Conservation (phyloP, 768 basidiomycete genomes). For the Amanita muscaria region DNA sequence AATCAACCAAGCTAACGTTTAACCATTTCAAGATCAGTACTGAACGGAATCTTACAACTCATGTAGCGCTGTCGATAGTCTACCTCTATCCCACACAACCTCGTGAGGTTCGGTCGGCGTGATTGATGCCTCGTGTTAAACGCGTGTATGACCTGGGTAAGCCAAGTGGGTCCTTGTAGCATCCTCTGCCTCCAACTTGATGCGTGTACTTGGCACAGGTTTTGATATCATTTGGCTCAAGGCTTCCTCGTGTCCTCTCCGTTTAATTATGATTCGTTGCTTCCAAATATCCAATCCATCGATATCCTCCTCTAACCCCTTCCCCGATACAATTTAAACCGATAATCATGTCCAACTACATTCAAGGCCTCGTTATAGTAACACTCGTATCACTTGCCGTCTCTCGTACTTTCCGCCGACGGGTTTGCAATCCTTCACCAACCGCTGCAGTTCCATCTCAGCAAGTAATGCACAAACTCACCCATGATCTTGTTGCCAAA, state of each 20-base stretch:
- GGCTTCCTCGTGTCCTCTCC: constrained; percentile 10
- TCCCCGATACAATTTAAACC: no score
- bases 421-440: not conserved
- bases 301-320: not conserved
- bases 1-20: no score
- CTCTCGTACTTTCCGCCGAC: constrained; percentile 14
- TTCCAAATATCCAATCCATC: constrained; percentile 6
- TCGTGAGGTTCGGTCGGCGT: not conserved
- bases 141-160: constrained; percentile 13
- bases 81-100: no score
- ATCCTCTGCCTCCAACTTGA: not conserved
- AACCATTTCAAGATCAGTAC: no score
- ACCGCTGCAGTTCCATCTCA: not conserved
- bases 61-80: no score
- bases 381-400: constrained; percentile 11
- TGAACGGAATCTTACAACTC: no score
- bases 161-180: not conserved
- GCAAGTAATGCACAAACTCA: not conserved
- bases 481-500: not conserved
- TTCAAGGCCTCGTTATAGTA: no score
- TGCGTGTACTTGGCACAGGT: not conserved
- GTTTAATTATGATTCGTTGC: constrained; percentile 5
- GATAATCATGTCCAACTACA: no score
- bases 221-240: constrained; percentile 4
- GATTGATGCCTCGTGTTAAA: constrained; percentile 15